A percentile compares a stretch with the other conserved stretches of the same genome.
phyloP scores from a whole-genome alignment of 106 monocot genomes.

The Dioscorea alata region DNA sequence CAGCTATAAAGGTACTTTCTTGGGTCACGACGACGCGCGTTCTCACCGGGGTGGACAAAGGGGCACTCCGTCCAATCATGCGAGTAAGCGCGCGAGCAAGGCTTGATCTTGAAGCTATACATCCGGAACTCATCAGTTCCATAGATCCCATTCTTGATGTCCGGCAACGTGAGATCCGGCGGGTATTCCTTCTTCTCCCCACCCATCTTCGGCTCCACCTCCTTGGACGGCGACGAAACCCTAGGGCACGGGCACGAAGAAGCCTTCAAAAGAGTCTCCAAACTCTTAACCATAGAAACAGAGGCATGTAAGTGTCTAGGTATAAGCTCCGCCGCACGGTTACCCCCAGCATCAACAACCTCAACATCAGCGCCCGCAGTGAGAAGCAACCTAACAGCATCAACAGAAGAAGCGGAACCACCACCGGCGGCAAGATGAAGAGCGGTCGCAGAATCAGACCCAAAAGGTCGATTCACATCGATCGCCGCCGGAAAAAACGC shows the following conservation, averaged over 20 bases:
- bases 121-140: constrained; percentile 93
- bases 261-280: constrained; percentile 31
- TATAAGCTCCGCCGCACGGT: constrained; percentile 45
- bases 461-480: constrained; percentile 31
- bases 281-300: constrained; percentile 2
- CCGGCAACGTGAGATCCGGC: constrained; percentile 64
- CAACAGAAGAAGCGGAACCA: constrained; percentile 19
- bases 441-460: constrained; percentile 55
- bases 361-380: constrained; percentile 35
- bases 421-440: constrained; percentile 59
- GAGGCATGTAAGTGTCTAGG: constrained; percentile 2
- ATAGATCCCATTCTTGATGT: constrained; percentile 84
- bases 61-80: constrained; percentile 99
- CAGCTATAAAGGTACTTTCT: constrained; percentile 79
- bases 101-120: constrained; percentile 91
- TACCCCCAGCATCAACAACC: constrained; percentile 26
- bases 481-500: constrained; percentile 6
- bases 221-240: not conserved
- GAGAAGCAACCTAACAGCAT: constrained; percentile 17
- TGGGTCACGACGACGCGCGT: constrained; percentile 79
- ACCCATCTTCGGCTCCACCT: not conserved
- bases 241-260: constrained; percentile 9
- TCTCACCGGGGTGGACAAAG: constrained; percentile 96
- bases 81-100: constrained; percentile 88
- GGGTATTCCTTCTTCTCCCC: constrained; percentile 68